A percentile compares a stretch with the other conserved stretches of the same genome.
Conservation (phyloP, 169 alveolate genomes). For the Plasmodium vivax region DNA sequence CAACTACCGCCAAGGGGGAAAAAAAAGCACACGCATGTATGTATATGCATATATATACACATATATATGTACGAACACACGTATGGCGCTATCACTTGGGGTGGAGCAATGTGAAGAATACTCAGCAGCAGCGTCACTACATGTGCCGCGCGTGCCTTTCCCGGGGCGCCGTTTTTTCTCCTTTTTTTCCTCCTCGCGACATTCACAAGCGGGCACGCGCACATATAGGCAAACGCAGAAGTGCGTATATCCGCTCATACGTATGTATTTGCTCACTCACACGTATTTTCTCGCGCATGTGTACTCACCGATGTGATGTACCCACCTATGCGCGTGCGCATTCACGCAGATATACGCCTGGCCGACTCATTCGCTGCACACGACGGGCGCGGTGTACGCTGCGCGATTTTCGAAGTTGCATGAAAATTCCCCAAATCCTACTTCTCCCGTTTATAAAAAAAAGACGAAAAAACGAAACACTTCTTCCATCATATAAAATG, state of each 20-base stretch:
- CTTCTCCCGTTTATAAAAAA: constrained; percentile 19
- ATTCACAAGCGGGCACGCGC: not conserved
- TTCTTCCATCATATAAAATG: constrained; percentile 47
- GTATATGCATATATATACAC: not conserved
- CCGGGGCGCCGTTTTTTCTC: not conserved
- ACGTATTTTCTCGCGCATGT: not conserved
- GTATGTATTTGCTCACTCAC: not conserved
- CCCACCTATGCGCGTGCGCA: not conserved
- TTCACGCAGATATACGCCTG: not conserved
- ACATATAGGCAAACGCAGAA: not conserved
- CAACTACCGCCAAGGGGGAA: not conserved
- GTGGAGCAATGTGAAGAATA: not conserved
- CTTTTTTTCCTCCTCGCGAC: constrained; percentile 2
- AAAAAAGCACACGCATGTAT: not conserved
- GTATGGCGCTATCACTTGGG: not conserved
- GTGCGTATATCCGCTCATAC: not conserved
- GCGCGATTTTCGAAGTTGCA: not conserved
- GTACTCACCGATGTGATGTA: not conserved
- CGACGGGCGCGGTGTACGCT: not conserved
- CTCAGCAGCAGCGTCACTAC: not conserved
- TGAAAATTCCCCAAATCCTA: constrained; percentile 4
- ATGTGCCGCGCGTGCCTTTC: constrained; percentile 7
- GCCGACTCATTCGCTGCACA: constrained; percentile 4
- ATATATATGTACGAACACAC: not conserved
- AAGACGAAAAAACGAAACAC: constrained; percentile 38